These are phyloP conservation scores for Grammothele lineata DNA, from an alignment of 768 basidiomycete genomes.

Conservation along the genomic window DNA sequence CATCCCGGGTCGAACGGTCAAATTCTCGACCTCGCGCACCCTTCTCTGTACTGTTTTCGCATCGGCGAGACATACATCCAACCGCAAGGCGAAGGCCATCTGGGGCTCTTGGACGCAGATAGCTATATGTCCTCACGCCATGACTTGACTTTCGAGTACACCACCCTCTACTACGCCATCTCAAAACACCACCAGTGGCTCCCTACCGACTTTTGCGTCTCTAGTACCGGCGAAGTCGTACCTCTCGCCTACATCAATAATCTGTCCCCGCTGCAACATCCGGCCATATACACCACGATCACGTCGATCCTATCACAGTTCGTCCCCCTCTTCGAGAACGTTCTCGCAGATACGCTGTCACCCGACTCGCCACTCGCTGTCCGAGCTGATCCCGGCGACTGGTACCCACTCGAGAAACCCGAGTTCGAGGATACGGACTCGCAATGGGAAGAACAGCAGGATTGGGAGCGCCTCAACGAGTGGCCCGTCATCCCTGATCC, in stretches of 20 bases:
- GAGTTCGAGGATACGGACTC: not conserved
- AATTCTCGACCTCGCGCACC: slow-evolving; percentile 43
- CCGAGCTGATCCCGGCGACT: not conserved
- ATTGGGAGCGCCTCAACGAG: not conserved
- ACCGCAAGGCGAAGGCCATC: not conserved
- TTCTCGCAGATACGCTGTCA: slow-evolving; percentile 12
- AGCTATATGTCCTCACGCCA: not conserved
- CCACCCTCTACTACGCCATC: slow-evolving; percentile 1
- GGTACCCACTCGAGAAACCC: not conserved
- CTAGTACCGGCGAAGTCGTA: slow-evolving; percentile 15
- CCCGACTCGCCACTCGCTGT: not conserved
- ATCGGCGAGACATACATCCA: not conserved
- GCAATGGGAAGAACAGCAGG: not conserved
- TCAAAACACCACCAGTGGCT: slow-evolving; percentile 24
- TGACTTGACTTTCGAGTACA: not conserved
- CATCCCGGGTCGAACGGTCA: slow-evolving; percentile 39
- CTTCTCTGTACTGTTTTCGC: slow-evolving; percentile 31
- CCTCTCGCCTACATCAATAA: slow-evolving; percentile 26
- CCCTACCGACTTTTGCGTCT: slow-evolving; percentile 25
- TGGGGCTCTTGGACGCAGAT: not conserved
- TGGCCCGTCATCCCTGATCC: slow-evolving; percentile 1
- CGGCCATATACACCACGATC: not conserved
- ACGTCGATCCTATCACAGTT: slow-evolving; percentile 13
- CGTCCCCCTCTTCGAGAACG: slow-evolving; percentile 25
- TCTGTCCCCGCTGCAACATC: slow-evolving; percentile 19